These are phyloP conservation scores for Fusarium devonianum DNA, from an alignment of 2,329 filamentous ascomycete species.

Conservation along the genomic window DNA sequence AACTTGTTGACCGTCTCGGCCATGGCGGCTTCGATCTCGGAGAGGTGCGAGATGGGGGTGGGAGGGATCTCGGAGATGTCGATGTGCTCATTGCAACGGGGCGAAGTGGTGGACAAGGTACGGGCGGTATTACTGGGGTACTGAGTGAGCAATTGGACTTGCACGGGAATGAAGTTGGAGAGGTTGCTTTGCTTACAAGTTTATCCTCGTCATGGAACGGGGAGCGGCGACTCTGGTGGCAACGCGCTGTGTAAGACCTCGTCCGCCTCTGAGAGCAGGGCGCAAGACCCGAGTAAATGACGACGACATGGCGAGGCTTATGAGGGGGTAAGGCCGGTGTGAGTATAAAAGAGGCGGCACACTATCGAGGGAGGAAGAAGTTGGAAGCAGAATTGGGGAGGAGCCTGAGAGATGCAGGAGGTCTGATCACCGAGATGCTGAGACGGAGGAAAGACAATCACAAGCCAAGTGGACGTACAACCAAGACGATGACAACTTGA, in stretches of 20 bases:
- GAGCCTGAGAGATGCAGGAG: not conserved
- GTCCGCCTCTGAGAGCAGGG: conserved; percentile 58
- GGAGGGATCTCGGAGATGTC: conserved; percentile 82
- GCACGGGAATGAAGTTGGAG: not conserved
- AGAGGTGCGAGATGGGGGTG: conserved; percentile 91
- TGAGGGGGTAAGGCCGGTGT: not conserved
- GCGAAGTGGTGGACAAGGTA: conserved; percentile 66
- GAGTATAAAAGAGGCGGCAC: not conserved
- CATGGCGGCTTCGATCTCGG: conserved; percentile 90
- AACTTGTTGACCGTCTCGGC: conserved; percentile 90
- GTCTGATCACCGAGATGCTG: not conserved
- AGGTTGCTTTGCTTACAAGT: conserved; percentile 42
- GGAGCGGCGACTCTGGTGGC: conserved; percentile 28
- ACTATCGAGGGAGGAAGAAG: not conserved
- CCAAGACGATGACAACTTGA: conserved; percentile 7
- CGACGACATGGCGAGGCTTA: conserved; percentile 47
- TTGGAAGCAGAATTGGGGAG: not conserved
- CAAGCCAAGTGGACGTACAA: conserved; percentile 19
- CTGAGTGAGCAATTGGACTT: conserved; percentile 8
- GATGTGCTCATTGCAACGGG: conserved; percentile 54
- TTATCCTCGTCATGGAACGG: conserved; percentile 34
- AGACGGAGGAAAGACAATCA: conserved; percentile 30
- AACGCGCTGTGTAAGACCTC: conserved; percentile 45
- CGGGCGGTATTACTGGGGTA: conserved; percentile 50
- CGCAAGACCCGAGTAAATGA: conserved; percentile 60